These are phyloP conservation scores for Yarrowia yakushimensis DNA, from an alignment of 805 yeast genomes.

Conservation along the genomic window DNA sequence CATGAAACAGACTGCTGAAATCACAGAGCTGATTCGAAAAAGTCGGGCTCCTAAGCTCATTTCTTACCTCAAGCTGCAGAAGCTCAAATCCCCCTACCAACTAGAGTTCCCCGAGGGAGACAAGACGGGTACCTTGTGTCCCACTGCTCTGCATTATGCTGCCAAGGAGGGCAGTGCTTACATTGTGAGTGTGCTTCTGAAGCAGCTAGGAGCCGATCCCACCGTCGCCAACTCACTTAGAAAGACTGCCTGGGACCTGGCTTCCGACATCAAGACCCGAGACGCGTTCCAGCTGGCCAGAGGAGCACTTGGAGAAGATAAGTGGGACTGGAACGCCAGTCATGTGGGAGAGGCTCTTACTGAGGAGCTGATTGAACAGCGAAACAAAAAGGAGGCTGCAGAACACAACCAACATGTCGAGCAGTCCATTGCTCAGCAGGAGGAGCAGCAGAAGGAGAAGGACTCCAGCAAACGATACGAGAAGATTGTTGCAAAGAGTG, in stretches of 20 bases:
- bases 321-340: slow-evolving; percentile 66
- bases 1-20: slow-evolving; percentile 55
- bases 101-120: slow-evolving; percentile 1
- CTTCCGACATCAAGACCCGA: slow-evolving; percentile 38
- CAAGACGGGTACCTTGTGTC: slow-evolving; percentile 42
- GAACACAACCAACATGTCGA: slow-evolving; percentile 29
- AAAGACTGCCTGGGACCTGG: slow-evolving; percentile 66
- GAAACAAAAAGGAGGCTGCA: slow-evolving; percentile 29
- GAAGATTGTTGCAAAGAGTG: slow-evolving; percentile 30
- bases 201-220: slow-evolving; percentile 69
- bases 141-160: slow-evolving; percentile 78
- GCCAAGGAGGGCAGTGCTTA: slow-evolving; percentile 62
- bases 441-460: slow-evolving; percentile 82
- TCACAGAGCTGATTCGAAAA: slow-evolving; percentile 59
- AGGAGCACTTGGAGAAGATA: slow-evolving; percentile 60
- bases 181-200: slow-evolving; percentile 59
- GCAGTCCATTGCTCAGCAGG: slow-evolving; percentile 55
- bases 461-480: slow-evolving; percentile 50
- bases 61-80: slow-evolving; percentile 56
- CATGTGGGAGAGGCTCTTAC: slow-evolving; percentile 56
- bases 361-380: slow-evolving; percentile 36
- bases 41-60: slow-evolving; percentile 74
- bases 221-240: slow-evolving; percentile 50
- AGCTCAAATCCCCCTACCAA: slow-evolving; percentile 40
- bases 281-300: slow-evolving; percentile 69